Evolutionary conservation across 768 basidiomycete genomes (phyloP), one percentile per base, ranked within the genome.

Genomic region (Boletus tomentosulus): DNA sequence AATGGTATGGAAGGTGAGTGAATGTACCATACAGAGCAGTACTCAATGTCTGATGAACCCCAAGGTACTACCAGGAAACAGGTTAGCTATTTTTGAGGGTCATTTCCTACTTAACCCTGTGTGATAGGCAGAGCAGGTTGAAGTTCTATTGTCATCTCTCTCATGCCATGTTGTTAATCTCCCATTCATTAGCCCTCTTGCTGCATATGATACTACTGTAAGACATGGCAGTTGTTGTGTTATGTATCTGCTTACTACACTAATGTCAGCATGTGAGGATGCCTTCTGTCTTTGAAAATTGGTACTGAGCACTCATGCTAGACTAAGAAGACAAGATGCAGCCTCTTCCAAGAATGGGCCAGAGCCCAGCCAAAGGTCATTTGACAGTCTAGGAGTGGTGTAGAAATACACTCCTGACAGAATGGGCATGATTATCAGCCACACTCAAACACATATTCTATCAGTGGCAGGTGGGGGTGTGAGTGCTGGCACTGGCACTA

Each of bases 161-260:
- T 22, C 2, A 38, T 27, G 12, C 22, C n/a, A n/a, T n/a, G 50
- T 24, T 19, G 34, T 48, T 56, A 51, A 57, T 39, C 12, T 0
- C 9, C 22, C 46, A 4, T 11, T 3, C 34, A 3, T 11, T 46
- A 92, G 90, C 81, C 88, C 2, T 78, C 91, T 0, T 90, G 87
- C 70, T 92, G 90, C 58, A 73, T 92, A 27, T 68, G 92, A 1
- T 93, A 89, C 64, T 93, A 91, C 62, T 92, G 90, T 89, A 57
- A 62, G 82, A 43, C 3, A 38, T 6, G 1, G 7, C 15, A 22
- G 16, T 13, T 0, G 6, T 15, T 25, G 8, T 31, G 28, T 38
- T 46, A 37, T 7, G 37, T 41, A 28, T 15, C 15, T 28, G 22
- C 43, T 56, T 2, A 46, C 12, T n/a, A n/a, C n/a, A 22, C 28